A percentile compares a stretch with the other conserved stretches of the same genome.
Conservation (phyloP, 495 filamentous ascomycete species). For the Corynascus novoguineensis region DNA sequence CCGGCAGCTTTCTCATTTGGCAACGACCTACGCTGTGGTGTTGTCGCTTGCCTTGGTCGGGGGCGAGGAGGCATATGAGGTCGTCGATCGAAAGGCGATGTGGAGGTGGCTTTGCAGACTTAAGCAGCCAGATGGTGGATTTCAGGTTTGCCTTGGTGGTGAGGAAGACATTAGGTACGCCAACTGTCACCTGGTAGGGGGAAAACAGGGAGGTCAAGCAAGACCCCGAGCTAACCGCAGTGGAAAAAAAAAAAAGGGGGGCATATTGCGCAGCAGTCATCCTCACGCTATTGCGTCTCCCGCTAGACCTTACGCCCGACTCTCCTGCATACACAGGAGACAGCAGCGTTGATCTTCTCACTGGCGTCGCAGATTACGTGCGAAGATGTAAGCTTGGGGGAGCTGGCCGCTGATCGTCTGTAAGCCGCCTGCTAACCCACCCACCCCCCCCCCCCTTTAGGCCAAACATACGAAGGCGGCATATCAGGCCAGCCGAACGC, state of each 20-base stretch:
- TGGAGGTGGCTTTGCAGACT: constrained; percentile 82
- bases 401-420: background rate
- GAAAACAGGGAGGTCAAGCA: background rate
- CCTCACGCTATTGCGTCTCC: constrained; percentile 75
- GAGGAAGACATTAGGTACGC: constrained; percentile 86
- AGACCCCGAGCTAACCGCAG: background rate
- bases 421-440: constrained; percentile 4
- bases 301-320: constrained; percentile 67
- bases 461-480: constrained; percentile 92
- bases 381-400: constrained; percentile 59
- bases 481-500: constrained; percentile 73
- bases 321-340: constrained; percentile 45
- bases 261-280: constrained; percentile 84
- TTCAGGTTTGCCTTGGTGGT: constrained; percentile 70
- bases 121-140: constrained; percentile 80
- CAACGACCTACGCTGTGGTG: constrained; percentile 79
- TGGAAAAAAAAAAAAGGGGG: constrained; percentile 65
- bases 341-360: constrained; percentile 50
- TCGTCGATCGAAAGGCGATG: constrained; percentile 77
- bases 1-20: constrained; percentile 80
- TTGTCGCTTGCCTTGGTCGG: constrained; percentile 72
- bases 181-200: too few species aligned
- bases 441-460: too few species aligned
- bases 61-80: constrained; percentile 60
- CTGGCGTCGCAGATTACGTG: constrained; percentile 71